A percentile compares a stretch with the other conserved stretches of the same genome.
Evolutionary conservation across 371 early-diverging fungal genomes (phyloP).

Genomic region (Mucor velutinosus): DNA sequence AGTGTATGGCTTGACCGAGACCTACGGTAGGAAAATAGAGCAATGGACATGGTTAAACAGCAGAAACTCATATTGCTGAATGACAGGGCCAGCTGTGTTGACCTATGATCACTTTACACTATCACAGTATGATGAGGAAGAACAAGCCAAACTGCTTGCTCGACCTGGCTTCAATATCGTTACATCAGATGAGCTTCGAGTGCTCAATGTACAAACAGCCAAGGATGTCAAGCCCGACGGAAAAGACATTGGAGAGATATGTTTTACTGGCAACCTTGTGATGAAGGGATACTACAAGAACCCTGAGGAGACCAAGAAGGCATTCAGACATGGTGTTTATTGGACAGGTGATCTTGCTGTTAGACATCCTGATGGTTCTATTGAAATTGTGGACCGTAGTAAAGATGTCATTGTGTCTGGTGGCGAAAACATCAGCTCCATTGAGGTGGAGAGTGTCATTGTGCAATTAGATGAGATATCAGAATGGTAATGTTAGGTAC

Average conservation of each 20-base stretch:
- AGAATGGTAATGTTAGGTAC: constrained; percentile 47
- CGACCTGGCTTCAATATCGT: constrained; percentile 63
- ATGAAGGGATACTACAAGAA: constrained; percentile 62
- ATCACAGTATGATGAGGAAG: constrained; percentile 35
- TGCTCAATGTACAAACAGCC: constrained; percentile 51
- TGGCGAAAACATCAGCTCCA: constrained; percentile 73
- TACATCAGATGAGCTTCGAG: constrained; percentile 61
- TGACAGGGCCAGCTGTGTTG: constrained; percentile 35
- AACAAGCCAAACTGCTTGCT: constrained; percentile 48
- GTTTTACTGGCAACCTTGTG: constrained; percentile 64
- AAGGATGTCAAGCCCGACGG: constrained; percentile 61
- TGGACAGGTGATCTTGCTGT: constrained; percentile 76
- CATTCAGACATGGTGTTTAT: constrained; percentile 65
- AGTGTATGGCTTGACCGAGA: constrained; percentile 75
- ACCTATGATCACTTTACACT: constrained; percentile 40
- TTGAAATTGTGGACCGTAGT: constrained; percentile 66
- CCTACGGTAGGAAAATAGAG: constrained; percentile 38
- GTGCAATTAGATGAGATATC: constrained; percentile 57
- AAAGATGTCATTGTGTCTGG: constrained; percentile 79
- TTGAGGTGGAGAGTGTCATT: constrained; percentile 70
- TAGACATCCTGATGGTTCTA: constrained; percentile 65
- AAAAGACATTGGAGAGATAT: constrained; percentile 65
- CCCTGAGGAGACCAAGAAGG: constrained; percentile 63
- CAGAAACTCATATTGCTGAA: not conserved
- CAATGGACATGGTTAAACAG: not conserved